phyloP scores from a whole-genome alignment of 2,329 filamentous ascomycete genomes.

The Exophiala aquamarina region DNA sequence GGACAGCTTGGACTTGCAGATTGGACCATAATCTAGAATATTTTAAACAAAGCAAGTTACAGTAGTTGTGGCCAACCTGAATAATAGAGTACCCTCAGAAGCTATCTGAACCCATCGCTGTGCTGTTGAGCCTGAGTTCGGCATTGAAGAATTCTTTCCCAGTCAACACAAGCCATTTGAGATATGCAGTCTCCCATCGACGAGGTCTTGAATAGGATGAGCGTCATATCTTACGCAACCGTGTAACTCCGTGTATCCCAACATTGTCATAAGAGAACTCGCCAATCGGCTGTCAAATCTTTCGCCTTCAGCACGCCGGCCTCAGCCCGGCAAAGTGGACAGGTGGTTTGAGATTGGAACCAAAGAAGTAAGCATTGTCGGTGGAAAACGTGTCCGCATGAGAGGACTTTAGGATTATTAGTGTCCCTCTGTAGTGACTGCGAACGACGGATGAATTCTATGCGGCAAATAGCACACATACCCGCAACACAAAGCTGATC shows the following conservation, averaged over 20 bases:
- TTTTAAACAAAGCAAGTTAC: slow-evolving; percentile 5
- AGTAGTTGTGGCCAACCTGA: slow-evolving; percentile 5
- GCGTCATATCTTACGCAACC: slow-evolving; percentile 3
- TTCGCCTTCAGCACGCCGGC: slow-evolving; percentile 4
- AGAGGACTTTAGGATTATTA: slow-evolving; percentile 2
- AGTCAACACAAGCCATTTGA: slow-evolving; percentile 7
- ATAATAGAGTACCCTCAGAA: slow-evolving; percentile 5
- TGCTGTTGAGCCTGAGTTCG: slow-evolving; percentile 4
- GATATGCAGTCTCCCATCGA: slow-evolving; percentile 4
- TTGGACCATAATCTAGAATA: slow-evolving; percentile 9
- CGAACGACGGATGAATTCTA: slow-evolving; percentile 5
- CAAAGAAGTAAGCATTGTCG: slow-evolving; percentile 7
- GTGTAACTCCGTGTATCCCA: slow-evolving; percentile 6
- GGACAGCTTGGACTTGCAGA: slow-evolving; percentile 6
- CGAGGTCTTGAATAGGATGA: slow-evolving; percentile 3
- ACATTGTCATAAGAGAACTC: slow-evolving; percentile 8
- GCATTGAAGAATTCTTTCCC: slow-evolving; percentile 4
- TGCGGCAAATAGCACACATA: slow-evolving; percentile 7
- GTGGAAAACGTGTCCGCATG: slow-evolving; percentile 8
- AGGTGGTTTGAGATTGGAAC: slow-evolving; percentile 10
- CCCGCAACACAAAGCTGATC: slow-evolving; percentile 7
- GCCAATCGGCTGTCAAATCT: slow-evolving; percentile 4
- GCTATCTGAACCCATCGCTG: slow-evolving; percentile 6
- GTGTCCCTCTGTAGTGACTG: slow-evolving; percentile 3
- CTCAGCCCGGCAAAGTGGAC: slow-evolving; percentile 7